Percentiles rank a stretch among this genome's conserved stretches.
phyloP scores from a whole-genome alignment of 345 rosid genomes.

The Moringa oleifera region DNA sequence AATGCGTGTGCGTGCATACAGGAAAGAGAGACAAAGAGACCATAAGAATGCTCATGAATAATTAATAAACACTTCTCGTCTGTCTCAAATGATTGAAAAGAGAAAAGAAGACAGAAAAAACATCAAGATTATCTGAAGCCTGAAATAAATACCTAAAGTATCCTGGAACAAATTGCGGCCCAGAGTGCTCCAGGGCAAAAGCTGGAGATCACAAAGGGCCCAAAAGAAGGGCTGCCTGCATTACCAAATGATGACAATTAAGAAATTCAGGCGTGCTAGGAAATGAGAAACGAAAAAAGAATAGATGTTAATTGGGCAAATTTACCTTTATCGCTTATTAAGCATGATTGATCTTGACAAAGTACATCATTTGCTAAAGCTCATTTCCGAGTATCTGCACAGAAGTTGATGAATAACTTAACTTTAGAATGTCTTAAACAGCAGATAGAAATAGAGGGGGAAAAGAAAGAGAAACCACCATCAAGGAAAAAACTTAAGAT shows the following conservation, averaged over 20 bases:
- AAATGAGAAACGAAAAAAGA: not conserved
- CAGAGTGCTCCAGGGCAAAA: constrained; percentile 50
- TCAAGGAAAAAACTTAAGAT: not conserved
- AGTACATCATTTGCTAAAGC: constrained; percentile 57
- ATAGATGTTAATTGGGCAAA: not conserved
- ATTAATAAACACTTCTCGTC: not conserved
- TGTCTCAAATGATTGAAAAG: not conserved
- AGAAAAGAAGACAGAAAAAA: too few species aligned
- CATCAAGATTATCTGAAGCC: not conserved
- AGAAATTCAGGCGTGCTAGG: constrained; percentile 19
- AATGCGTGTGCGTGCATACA: too few species aligned
- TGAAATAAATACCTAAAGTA: constrained; percentile 41
- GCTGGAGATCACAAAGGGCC: constrained; percentile 62
- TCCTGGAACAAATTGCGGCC: constrained; percentile 42
- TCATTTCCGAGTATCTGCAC: constrained; percentile 75
- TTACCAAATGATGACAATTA: constrained; percentile 28
- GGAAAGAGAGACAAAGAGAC: not conserved
- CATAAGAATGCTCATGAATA: not conserved
- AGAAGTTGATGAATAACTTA: not conserved
- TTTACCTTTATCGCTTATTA: constrained; percentile 40
- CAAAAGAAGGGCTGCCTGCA: constrained; percentile 45
- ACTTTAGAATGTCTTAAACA: not conserved
- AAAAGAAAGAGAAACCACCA: not conserved
- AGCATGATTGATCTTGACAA: constrained; percentile 24
- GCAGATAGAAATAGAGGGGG: not conserved